Evolutionary conservation across 176 grass and related monocot species (phyloP), one percentile per base, ranked within the genome.

Genomic region (Saccharum spontaneum): DNA sequence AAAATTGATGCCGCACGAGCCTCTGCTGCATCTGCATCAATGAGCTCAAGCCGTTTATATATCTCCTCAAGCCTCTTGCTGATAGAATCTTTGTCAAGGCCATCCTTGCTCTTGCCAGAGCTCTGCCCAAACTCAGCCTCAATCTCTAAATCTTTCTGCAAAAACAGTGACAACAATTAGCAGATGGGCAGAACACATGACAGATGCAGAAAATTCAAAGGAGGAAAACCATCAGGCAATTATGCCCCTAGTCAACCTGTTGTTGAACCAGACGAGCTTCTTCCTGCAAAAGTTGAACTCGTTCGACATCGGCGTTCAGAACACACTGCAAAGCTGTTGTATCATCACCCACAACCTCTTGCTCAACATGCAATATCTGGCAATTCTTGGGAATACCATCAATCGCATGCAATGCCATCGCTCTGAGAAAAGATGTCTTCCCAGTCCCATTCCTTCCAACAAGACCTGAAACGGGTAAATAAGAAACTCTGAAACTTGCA

Each of bases 341-440:
- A 64, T 93, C 87, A 39, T 95, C 96, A 69, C 96, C 96, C 4
- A 70, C 77, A 36, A 98, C 96, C 87, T 98, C 96, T 95, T 95
- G 96, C 41, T 98, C 96, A 41, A 98, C 96, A 67, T 98, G 96
- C 79, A 98, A 93, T 91, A 98, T 98, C 75, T 98, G 96, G 61
- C 96, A 98, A 78, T 95, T 98, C 76, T 90, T 95, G n/a, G 96
- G 96, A 84, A 98, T 95, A 71, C 96, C 96, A 83, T 95, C 96
- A 84, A 98, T 95, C 44, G 85, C 89, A 91, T 98, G 93, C 78
- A 92, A 39, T 1, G 96, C 96, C 96, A 98, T 98, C 59, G 92
- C 88, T 84, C 96, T 93, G 33, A 98, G 89, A 59, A 98, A 91
- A 87, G 96, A 98, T 77, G 96, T 98, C 89, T 98, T 98, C 17